Percentiles rank a stretch among this genome's conserved stretches.
Evolutionary conservation across 495 filamentous ascomycete species (phyloP).

Genomic region (Cercophora samala): DNA sequence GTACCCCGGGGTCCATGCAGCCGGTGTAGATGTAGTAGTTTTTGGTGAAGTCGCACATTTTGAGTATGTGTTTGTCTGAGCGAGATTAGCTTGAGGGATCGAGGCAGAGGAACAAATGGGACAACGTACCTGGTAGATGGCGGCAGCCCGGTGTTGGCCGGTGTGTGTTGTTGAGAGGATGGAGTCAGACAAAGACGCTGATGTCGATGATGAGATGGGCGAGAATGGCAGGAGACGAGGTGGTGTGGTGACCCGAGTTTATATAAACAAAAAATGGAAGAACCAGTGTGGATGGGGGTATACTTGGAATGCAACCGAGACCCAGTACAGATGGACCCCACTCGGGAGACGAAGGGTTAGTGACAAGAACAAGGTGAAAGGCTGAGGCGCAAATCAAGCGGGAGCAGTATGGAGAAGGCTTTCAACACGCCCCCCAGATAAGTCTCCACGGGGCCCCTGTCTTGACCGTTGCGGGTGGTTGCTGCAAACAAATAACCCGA

Average conservation of each 20-base stretch:
- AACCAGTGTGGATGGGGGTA: neutral
- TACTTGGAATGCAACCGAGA: constrained; percentile 9
- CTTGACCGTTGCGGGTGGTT: neutral
- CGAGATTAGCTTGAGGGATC: neutral
- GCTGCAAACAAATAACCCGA: constrained; percentile 13
- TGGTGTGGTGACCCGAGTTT: neutral
- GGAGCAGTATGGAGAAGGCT: neutral
- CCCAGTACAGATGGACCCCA: constrained; percentile 17
- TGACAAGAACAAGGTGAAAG: constrained; percentile 17
- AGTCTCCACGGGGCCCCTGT: neutral
- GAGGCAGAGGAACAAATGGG: neutral
- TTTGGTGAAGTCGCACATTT: constrained; percentile 75
- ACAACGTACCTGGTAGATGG: neutral
- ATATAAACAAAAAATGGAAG: neutral
- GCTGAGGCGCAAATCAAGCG: constrained; percentile 14
- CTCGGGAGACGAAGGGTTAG: constrained; percentile 11
- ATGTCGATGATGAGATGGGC: neutral
- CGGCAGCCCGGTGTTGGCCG: neutral
- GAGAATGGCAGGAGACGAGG: constrained; percentile 1
- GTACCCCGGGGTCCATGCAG: constrained; percentile 61
- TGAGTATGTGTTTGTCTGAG: constrained; percentile 18
- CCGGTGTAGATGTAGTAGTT: constrained; percentile 75
- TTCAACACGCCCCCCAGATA: neutral
- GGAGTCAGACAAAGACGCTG: neutral
- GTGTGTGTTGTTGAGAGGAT: neutral